phyloP scores from a whole-genome alignment of 2,329 filamentous ascomycete genomes.

The Clarireedia sp. region DNA sequence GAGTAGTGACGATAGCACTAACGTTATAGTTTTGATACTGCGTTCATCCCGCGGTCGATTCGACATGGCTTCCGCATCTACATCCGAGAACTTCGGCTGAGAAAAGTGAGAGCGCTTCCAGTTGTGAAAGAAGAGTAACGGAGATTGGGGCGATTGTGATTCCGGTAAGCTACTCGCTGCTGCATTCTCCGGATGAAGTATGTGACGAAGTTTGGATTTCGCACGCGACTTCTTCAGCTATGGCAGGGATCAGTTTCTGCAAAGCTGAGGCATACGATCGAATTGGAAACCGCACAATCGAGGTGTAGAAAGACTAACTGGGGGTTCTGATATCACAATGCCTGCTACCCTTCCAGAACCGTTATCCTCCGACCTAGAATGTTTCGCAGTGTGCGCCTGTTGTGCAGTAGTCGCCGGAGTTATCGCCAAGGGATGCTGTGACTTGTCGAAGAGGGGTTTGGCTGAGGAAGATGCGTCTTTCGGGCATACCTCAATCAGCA shows the following conservation, averaged over 20 bases:
- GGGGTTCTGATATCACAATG: conserved; percentile 18
- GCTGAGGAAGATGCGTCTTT: neutral
- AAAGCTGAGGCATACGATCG: neutral
- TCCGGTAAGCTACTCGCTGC: conserved; percentile 15
- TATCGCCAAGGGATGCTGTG: neutral
- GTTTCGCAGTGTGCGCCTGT: conserved; percentile 17
- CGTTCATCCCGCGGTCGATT: conserved; percentile 15
- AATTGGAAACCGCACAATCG: neutral
- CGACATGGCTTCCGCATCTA: conserved; percentile 10
- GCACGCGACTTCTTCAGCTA: conserved; percentile 22
- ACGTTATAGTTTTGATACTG: conserved; percentile 45
- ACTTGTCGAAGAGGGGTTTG: too few relatives aligned
- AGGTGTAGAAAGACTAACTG: conserved; percentile 6
- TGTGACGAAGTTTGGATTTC: conserved; percentile 27
- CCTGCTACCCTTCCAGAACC: conserved; percentile 3
- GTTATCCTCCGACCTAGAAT: conserved; percentile 16
- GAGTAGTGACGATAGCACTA: conserved; percentile 34
- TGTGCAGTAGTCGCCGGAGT: neutral
- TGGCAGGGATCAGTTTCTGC: neutral
- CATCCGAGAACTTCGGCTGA: conserved; percentile 24
- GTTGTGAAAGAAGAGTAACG: conserved; percentile 45
- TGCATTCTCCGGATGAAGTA: conserved; percentile 31
- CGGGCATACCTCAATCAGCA: neutral
- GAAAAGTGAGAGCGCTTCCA: conserved; percentile 36
- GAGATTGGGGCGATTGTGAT: conserved; percentile 33